Evolutionary conservation across 2,329 filamentous ascomycete species (phyloP), one percentile per base, ranked within the genome.

Genomic region (Aspergillus awamori): DNA sequence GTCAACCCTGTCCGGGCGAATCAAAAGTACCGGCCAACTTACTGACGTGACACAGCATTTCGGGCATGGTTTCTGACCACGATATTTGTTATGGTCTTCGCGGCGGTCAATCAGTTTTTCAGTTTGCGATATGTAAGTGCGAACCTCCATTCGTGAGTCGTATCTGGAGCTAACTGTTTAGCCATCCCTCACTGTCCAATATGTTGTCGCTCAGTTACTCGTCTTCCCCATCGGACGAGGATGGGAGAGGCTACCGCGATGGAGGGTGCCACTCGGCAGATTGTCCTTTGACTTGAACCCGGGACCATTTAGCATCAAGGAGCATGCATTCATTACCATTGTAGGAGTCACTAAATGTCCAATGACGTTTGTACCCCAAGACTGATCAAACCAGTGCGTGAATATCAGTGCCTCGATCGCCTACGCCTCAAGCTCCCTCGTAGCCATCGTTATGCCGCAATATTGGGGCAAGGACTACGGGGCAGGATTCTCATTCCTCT

Each of bases 381-480:
- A 0, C 51, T 56, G 13, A 47, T 20, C 8, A 13, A 28, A 24
- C 20, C 15, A 69, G 67, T 72, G 70, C 30, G 71, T 73, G 36
- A 73, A 73, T 47, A 73, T 73, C 30, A 72, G 71, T 49, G 65
- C 69, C 28, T 67, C 66, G 41, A 67, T 47, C 8, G 67, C 70
- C 1, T 72, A 72, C 22, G 70, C 72, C 6, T 59, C 60, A n/a
- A 62, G 70, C 13, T 69, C 72, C 2, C 62, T 76, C 6, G 70
- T 75, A 3, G 70, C 74, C 3, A 76, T 77, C 45, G 64, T 67
- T 43, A 76, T 72, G 54, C 73, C 72, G 8, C 68, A 72, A 2
- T 77, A 73, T 52, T 77, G 74, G 74, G 66, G 71, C 56, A 69
- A 65, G 4, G 72, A 77, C 38, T 74, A 65, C 17, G 72, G 72